Percentiles rank a stretch among this genome's conserved stretches.
These are phyloP conservation scores for Tetradesmus obliquus DNA, from an alignment of 139 green algal genomes.

Conservation along the genomic window DNA sequence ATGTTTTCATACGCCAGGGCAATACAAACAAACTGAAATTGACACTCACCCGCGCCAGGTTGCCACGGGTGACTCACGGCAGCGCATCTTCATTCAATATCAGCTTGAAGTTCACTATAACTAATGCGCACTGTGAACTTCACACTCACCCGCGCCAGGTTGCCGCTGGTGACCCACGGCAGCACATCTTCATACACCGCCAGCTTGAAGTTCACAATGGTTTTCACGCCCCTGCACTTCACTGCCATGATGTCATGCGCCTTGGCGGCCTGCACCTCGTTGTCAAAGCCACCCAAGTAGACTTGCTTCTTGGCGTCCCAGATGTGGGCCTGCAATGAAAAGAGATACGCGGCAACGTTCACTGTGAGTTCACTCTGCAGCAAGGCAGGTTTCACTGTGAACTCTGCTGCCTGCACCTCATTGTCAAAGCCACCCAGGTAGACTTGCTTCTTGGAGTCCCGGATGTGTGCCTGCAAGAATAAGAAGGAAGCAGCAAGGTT, in stretches of 20 bases:
- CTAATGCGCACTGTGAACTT: no score
- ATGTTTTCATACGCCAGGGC: neutral
- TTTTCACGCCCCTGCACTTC: slow-evolving; percentile 42
- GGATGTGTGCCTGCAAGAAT: slow-evolving; percentile 24
- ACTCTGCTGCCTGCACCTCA: slow-evolving; percentile 45
- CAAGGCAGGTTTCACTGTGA: neutral
- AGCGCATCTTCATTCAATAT: neutral
- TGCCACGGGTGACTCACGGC: neutral
- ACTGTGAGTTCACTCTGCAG: neutral
- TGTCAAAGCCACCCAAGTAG: slow-evolving; percentile 62
- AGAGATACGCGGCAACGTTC: neutral
- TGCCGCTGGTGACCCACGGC: neutral
- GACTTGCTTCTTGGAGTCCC: slow-evolving; percentile 62
- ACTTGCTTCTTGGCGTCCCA: slow-evolving; percentile 70
- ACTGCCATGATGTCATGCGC: slow-evolving; percentile 62
- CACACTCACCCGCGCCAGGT: neutral
- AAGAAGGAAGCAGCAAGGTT: neutral
- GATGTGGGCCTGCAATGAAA: slow-evolving; percentile 49
- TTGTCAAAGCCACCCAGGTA: slow-evolving; percentile 56
- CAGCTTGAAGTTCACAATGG: slow-evolving; percentile 48
- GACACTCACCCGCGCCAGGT: neutral
- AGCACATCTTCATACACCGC: slow-evolving; percentile 38
- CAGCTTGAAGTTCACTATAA: neutral
- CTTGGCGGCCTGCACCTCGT: slow-evolving; percentile 51
- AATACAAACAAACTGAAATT: slow-evolving; percentile 12